phyloP scores from a whole-genome alignment of 2,329 filamentous ascomycete species.

The Balansia obtecta region DNA sequence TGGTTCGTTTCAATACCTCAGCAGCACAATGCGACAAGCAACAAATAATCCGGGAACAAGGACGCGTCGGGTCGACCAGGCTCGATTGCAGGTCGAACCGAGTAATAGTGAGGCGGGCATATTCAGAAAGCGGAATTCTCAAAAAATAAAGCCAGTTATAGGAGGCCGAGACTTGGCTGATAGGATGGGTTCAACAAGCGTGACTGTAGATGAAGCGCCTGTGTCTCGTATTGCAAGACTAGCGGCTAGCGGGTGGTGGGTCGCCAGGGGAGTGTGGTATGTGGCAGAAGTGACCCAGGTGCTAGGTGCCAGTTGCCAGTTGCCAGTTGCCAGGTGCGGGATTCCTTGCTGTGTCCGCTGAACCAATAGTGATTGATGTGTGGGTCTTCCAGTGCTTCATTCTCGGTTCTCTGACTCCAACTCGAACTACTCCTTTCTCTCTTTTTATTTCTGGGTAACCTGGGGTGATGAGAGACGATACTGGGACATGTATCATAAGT shows the following conservation, averaged over 20 bases:
- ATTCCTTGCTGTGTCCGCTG: neutral
- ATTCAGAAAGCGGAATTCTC: neutral
- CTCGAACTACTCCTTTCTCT: too few relatives aligned
- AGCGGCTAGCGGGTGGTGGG: conserved; percentile 11
- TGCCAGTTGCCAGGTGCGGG: neutral
- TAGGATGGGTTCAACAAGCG: conserved; percentile 11
- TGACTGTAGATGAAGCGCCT: conserved; percentile 17
- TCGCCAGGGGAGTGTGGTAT: conserved; percentile 11
- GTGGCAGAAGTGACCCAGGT: neutral
- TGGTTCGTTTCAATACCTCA: conserved; percentile 1
- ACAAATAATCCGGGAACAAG: neutral
- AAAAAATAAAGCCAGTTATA: neutral
- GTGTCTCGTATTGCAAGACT: conserved; percentile 21
- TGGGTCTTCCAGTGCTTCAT: neutral
- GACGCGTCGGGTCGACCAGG: neutral
- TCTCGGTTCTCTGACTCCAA: neutral
- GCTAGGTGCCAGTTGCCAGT: neutral
- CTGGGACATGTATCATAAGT: too few relatives aligned
- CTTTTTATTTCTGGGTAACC: too few relatives aligned
- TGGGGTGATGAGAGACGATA: too few relatives aligned
- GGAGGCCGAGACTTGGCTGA: conserved; percentile 6
- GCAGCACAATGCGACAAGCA: neutral
- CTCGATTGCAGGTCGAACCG: too few relatives aligned
- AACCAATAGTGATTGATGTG: neutral
- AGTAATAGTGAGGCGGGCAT: neutral